Evolutionary conservation across 2,329 filamentous ascomycete genomes (phyloP).

Genomic region (Chrysosporium keratinophilum): DNA sequence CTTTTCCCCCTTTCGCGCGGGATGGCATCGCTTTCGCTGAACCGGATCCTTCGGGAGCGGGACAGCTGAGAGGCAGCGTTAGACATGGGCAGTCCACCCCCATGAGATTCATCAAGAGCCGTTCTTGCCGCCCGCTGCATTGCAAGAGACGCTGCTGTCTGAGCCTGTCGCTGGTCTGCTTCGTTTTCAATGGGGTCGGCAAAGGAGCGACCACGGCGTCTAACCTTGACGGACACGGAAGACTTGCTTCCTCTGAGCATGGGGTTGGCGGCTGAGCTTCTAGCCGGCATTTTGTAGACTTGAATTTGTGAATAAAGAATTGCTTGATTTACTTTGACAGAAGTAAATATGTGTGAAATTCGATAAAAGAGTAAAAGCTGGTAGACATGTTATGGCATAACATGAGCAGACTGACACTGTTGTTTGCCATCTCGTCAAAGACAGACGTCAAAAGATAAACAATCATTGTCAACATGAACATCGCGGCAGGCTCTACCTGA

Average conservation of each 20-base stretch:
- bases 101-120: slow-evolving; percentile 1
- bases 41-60: slow-evolving; percentile 11
- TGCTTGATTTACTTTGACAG: not conserved
- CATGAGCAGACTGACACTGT: not conserved
- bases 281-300: slow-evolving; percentile 20
- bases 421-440: not conserved
- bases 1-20: not conserved
- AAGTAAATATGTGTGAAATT: not conserved
- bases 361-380: not conserved
- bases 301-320: not conserved
- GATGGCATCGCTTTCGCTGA: not conserved
- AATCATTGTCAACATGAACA: not conserved
- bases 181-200: slow-evolving; percentile 25
- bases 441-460: not conserved
- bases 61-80: not conserved
- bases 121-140: slow-evolving; percentile 30
- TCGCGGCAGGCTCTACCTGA: not conserved
- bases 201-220: slow-evolving; percentile 18
- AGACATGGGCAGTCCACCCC: not conserved
- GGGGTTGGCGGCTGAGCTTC: slow-evolving; percentile 24
- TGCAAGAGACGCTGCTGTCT: slow-evolving; percentile 34
- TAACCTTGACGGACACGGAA: slow-evolving; percentile 28
- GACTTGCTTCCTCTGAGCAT: slow-evolving; percentile 32
- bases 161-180: slow-evolving; percentile 27
- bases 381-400: not conserved